Evolutionary conservation across 495 filamentous ascomycete genomes (phyloP), one percentile per base, ranked within the genome.

Genomic region (Letharia lupina): DNA sequence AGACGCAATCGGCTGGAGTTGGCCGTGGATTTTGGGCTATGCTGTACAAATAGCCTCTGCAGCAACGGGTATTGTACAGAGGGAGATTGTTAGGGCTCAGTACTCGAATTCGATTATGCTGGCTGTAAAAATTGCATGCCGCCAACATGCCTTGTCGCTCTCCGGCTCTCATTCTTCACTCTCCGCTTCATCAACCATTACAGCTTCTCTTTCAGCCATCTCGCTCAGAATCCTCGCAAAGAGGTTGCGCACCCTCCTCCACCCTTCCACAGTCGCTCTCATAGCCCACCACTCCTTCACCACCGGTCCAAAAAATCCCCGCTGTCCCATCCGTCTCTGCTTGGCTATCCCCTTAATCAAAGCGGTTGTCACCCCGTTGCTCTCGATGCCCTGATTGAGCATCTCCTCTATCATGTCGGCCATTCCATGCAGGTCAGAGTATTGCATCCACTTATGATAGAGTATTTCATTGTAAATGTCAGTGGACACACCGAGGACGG

Each of bases 391-490:
- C 2, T 79, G 83, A 12, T 82, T 74, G 48, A 89, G 85, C 91
- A 96, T 96, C 74, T 96, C 91, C 52, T 78, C 75, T 10, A 95
- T 75, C 6, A 91, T 75, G 15, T 84, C 77, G 15, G 86, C 72
- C 44, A 93, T 82, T 13, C 79, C 81, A 13, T 75, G 70, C 2
- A 89, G 75, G 70, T 94, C 84, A 8, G 81, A 78, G 67, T 85
- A 84, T 4, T 82, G 80, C 42, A 74, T 75, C 86, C 89, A 93
- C 65, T 84, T 76, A 44, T 89, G 81, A 35, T 77, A 70, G 31
- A 92, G 77, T 45, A 93, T 76, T 58, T 88, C 84, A 73, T 93
- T 91, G 75, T 91, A 95, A 47, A 96, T 83, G 0, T 78, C 76
- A 3, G 88, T 87, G 39, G 85, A 89, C 31, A 84, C 84, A 35